phyloP scores from a whole-genome alignment of 371 early-diverging fungal species.

The Mucor velutinosus region DNA sequence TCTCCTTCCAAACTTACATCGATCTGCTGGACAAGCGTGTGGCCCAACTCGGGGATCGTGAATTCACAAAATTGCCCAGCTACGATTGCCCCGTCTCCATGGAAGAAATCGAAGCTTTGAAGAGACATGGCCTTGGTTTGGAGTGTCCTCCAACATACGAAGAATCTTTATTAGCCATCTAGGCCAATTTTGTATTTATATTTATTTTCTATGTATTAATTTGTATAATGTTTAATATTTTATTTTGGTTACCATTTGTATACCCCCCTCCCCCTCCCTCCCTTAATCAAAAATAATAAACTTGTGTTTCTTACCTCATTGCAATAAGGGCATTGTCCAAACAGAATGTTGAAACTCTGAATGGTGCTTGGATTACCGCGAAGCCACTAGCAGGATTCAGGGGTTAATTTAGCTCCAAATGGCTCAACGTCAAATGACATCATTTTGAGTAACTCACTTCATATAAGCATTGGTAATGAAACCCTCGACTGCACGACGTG shows the following conservation, averaged over 20 bases:
- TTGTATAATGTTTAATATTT: neutral
- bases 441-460: slow-evolving; percentile 25
- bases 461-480: slow-evolving; percentile 42
- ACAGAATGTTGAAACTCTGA: slow-evolving; percentile 43
- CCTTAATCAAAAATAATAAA: neutral
- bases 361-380: slow-evolving; percentile 38
- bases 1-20: slow-evolving; percentile 17
- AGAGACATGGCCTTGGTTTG: slow-evolving; percentile 3
- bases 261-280: neutral
- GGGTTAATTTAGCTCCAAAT: neutral
- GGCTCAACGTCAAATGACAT: neutral
- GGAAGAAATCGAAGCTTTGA: slow-evolving; percentile 17
- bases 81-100: slow-evolving; percentile 13
- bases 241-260: neutral
- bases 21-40: slow-evolving; percentile 17
- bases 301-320: slow-evolving; percentile 30
- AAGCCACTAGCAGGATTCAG: slow-evolving; percentile 31
- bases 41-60: slow-evolving; percentile 6
- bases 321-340: slow-evolving; percentile 52
- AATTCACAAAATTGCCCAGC: slow-evolving; percentile 9
- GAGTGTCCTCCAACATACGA: slow-evolving; percentile 18
- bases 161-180: slow-evolving; percentile 3
- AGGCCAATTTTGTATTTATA: slow-evolving; percentile 16
- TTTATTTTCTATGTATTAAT: slow-evolving; percentile 41
- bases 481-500: slow-evolving; percentile 39